Evolutionary conservation across 2,329 filamentous ascomycete species (phyloP), one percentile per base, ranked within the genome.

Genomic region (Calycina marina): DNA sequence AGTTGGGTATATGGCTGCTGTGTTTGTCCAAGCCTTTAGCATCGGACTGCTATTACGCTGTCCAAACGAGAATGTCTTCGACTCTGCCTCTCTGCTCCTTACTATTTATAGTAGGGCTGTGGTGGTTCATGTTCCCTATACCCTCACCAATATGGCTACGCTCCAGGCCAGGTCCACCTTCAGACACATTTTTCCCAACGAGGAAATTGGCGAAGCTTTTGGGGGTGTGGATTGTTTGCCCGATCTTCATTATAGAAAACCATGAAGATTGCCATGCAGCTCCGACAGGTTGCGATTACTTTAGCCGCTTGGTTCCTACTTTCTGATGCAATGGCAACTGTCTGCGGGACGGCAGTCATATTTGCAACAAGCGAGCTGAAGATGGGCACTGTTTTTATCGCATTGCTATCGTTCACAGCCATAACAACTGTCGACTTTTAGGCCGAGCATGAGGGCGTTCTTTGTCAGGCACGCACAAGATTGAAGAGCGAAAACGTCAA

Each of bases 51-150:
- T 94, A 2, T 65, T 84, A 22, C 63, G 3, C 39, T 52, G 37
- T 49, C 47, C 2, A 52, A 50, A 37, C 47, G 51, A 55, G 80
- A 0, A 86, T 85, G 24, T 88, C 84, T 35, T 80, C 80, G 3
- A 85, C 79, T 0, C 85, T 85, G 62, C 81, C 84, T 0, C 74
- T 94, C 28, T 76, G 86, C 3, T 65, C 96, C 3, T 88, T 90
- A 0, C 67, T 98, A 6, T 85, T 92, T 54, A 59, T 86, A 36
- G 76, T 96, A 32, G 90, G 90, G 18, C 55, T 73, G 16, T 98
- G 90, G 90, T 98, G 90, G 90, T 73, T 86, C 27, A 37, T 80
- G 18, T 96, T 98, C 53, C 92, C 83, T 3, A 73, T 96, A 34
- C 90, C 90, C 0, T 76, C 84, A 1, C 83, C 82, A 2, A 56